Evolutionary conservation across 768 basidiomycete species (phyloP).

Genomic region (Kwoniella heveanensis): DNA sequence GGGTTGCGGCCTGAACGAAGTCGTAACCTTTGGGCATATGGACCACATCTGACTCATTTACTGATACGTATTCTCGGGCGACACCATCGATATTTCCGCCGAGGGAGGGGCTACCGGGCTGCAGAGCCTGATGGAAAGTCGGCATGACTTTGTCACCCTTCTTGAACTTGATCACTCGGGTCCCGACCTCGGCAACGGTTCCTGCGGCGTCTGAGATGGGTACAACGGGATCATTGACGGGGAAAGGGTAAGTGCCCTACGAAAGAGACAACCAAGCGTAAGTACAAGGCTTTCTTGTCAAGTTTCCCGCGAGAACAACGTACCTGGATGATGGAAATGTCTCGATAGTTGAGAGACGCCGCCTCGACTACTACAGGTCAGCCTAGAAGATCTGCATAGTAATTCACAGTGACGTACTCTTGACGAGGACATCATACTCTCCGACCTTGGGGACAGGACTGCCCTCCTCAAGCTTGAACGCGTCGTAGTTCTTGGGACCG

Average conservation of each 20-base stretch:
- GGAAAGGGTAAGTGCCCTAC: conserved; percentile 32
- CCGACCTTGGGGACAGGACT: conserved; percentile 16
- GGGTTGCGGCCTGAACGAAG: conserved; percentile 25
- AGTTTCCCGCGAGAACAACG: no score
- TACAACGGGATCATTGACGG: conserved; percentile 20
- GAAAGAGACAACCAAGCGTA: no score
- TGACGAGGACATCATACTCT: conserved; percentile 18
- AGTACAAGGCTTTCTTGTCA: no score
- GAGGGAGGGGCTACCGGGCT: conserved; percentile 15
- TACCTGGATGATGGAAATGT: conserved; percentile 21
- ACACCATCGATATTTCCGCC: conserved; percentile 24
- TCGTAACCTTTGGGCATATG: conserved; percentile 18
- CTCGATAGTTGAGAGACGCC: conserved; percentile 22
- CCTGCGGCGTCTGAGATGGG: conserved; percentile 30
- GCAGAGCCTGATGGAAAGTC: conserved; percentile 19
- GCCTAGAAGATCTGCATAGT: not conserved
- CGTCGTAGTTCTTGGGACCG: conserved; percentile 15
- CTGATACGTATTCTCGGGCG: conserved; percentile 8
- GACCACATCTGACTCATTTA: conserved; percentile 15
- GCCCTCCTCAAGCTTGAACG: conserved; percentile 9
- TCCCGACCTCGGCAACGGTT: conserved; percentile 19
- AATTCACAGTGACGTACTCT: conserved; percentile 7
- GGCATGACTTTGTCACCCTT: conserved; percentile 30
- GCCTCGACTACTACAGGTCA: conserved; percentile 18
- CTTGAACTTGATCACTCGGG: conserved; percentile 23